These are phyloP conservation scores for Nannochloropsis oceanica DNA, from an alignment of 108 stramenopile genomes.

Conservation along the genomic window DNA sequence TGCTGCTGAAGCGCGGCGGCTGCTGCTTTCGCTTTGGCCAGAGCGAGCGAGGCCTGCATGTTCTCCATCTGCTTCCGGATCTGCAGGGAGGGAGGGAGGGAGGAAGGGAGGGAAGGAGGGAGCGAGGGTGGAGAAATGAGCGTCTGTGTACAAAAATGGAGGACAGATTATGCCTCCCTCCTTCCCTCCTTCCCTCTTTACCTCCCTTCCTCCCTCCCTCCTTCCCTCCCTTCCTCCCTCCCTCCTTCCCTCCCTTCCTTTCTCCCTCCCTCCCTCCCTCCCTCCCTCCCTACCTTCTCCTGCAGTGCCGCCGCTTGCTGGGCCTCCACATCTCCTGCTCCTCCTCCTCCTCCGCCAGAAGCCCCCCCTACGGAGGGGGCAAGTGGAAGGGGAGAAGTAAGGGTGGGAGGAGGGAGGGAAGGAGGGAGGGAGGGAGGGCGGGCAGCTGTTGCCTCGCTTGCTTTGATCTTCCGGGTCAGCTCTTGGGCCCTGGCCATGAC, in stretches of 20 bases:
- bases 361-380: too few relatives aligned
- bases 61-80: not conserved
- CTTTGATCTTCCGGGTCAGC: too few relatives aligned
- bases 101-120: not conserved
- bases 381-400: too few relatives aligned
- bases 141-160: not conserved
- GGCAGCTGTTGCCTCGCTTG: too few relatives aligned
- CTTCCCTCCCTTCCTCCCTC: not conserved
- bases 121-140: not conserved
- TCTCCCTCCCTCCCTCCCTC: not conserved
- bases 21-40: not conserved
- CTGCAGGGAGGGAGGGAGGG: not conserved
- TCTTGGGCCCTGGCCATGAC: too few relatives aligned
- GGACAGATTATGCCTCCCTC: too few relatives aligned
- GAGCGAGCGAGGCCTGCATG: not conserved
- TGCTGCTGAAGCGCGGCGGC: not conserved
- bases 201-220: not conserved
- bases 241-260: not conserved
- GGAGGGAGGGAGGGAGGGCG: too few relatives aligned
- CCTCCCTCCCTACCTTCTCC: too few relatives aligned
- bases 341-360: too few relatives aligned
- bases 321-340: too few relatives aligned
- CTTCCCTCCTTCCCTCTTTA: not conserved
- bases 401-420: too few relatives aligned
- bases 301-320: too few relatives aligned